phyloP scores from a whole-genome alignment of 805 yeast species.

The Candida xyloterini region DNA sequence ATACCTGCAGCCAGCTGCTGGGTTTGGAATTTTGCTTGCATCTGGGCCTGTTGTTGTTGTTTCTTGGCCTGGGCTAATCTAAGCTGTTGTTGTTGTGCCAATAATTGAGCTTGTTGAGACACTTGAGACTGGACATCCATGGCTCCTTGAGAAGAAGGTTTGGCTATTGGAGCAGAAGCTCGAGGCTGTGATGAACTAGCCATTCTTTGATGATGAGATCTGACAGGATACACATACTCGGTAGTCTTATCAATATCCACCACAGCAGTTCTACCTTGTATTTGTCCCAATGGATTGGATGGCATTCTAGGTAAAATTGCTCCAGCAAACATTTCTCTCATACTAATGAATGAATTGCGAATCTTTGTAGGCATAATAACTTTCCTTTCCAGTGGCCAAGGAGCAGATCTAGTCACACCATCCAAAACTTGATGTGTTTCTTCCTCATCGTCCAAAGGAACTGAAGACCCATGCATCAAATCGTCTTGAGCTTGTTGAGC shows the following conservation, averaged over 20 bases:
- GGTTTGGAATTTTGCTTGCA: slow-evolving; percentile 18
- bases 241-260: slow-evolving; percentile 70
- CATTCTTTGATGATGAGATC: slow-evolving; percentile 42
- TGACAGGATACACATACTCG: slow-evolving; percentile 55
- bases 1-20: slow-evolving; percentile 16
- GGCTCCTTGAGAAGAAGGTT: slow-evolving; percentile 6
- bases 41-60: slow-evolving; percentile 19
- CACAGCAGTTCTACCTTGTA: slow-evolving; percentile 76
- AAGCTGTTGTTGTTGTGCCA: slow-evolving; percentile 21
- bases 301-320: slow-evolving; percentile 67
- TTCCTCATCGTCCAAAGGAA: slow-evolving; percentile 77
- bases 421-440: slow-evolving; percentile 89
- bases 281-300: slow-evolving; percentile 63
- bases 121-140: slow-evolving; percentile 16
- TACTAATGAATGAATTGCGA: slow-evolving; percentile 72
- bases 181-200: slow-evolving; percentile 7
- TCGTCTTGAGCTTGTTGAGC: slow-evolving; percentile 75
- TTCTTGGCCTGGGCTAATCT: slow-evolving; percentile 21
- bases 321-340: slow-evolving; percentile 92
- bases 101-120: slow-evolving; percentile 15
- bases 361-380: slow-evolving; percentile 66
- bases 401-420: slow-evolving; percentile 77
- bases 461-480: slow-evolving; percentile 44
- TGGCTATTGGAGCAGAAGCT: slow-evolving; percentile 8
- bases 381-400: slow-evolving; percentile 79